Percentiles rank a stretch among this genome's conserved stretches.
phyloP scores from a whole-genome alignment of 176 grass and related monocot species.

The Leersia perrieri region DNA sequence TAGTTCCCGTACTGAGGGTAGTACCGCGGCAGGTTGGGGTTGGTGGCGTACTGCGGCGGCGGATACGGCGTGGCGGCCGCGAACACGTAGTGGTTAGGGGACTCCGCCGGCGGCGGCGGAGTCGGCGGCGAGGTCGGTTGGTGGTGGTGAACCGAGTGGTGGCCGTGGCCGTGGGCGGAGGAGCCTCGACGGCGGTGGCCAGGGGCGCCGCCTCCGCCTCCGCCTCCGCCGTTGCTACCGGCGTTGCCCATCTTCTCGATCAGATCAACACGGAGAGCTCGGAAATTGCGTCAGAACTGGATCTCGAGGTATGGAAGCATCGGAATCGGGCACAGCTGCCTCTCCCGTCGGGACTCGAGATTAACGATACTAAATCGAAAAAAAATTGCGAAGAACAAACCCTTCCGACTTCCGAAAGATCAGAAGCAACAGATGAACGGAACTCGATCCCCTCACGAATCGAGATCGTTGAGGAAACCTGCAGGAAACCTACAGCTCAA shows the following conservation, averaged over 20 bases:
- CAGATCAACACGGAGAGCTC: conserved; percentile 31
- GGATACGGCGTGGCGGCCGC: conserved; percentile 89
- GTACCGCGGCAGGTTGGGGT: conserved; percentile 76
- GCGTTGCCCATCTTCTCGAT: conserved; percentile 42
- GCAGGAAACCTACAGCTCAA: conserved; percentile 18
- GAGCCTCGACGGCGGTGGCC: conserved; percentile 67
- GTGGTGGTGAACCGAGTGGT: conserved; percentile 42
- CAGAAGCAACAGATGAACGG: not conserved
- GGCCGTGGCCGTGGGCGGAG: conserved; percentile 52
- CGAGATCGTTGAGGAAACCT: not conserved
- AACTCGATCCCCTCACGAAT: conserved; percentile 15
- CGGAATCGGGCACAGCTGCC: conserved; percentile 9
- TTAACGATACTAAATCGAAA: not conserved
- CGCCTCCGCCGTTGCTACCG: conserved; percentile 59
- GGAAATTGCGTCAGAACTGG: conserved; percentile 6
- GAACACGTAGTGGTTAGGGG: conserved; percentile 89
- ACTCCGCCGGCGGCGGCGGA: conserved; percentile 18
- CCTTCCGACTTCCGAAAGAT: not conserved
- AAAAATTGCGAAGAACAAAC: not conserved
- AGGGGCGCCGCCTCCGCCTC: conserved; percentile 51
- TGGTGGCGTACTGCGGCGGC: conserved; percentile 66
- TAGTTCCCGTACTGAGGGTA: conserved; percentile 69
- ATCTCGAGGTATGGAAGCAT: conserved; percentile 35
- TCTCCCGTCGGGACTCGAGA: not conserved
- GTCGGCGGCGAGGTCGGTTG: conserved; percentile 41